phyloP scores from a whole-genome alignment of 441 rosid species.

The Capsella rubella region DNA sequence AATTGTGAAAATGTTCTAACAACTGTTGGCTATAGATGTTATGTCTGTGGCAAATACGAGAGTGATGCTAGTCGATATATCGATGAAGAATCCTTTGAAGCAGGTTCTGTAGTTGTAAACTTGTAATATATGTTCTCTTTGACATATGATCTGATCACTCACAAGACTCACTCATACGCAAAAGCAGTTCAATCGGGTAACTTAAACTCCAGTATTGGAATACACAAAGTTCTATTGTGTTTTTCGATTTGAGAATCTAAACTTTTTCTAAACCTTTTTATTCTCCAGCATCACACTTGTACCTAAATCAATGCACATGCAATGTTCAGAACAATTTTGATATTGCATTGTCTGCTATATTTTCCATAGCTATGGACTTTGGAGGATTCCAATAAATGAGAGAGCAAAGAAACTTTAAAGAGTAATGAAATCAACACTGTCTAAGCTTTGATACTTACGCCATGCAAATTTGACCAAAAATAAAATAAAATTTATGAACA shows the following conservation, averaged over 20 bases:
- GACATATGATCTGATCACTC: no score
- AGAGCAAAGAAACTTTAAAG: background rate
- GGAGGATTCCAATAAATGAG: background rate
- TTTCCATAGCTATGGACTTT: conserved; percentile 22
- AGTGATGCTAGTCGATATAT: background rate
- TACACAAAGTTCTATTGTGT: no score
- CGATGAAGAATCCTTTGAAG: background rate
- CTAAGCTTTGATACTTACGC: no score
- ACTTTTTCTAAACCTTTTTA: background rate
- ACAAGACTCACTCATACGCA: no score
- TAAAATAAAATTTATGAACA: background rate
- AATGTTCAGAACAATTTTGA: background rate
- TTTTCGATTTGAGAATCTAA: background rate
- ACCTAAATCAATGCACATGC: conserved; percentile 17
- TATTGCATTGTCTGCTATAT: background rate
- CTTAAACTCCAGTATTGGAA: background rate
- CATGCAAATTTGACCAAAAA: no score
- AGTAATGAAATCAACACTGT: background rate
- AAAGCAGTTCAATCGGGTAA: background rate
- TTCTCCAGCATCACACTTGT: conserved; percentile 10
- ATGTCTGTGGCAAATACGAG: conserved; percentile 10
- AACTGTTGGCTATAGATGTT: background rate
- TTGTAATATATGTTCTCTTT: background rate
- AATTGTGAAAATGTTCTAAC: background rate
- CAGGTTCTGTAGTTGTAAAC: background rate